Evolutionary conservation across 2,329 filamentous ascomycete species (phyloP).

Genomic region (Alternaria rosae): DNA sequence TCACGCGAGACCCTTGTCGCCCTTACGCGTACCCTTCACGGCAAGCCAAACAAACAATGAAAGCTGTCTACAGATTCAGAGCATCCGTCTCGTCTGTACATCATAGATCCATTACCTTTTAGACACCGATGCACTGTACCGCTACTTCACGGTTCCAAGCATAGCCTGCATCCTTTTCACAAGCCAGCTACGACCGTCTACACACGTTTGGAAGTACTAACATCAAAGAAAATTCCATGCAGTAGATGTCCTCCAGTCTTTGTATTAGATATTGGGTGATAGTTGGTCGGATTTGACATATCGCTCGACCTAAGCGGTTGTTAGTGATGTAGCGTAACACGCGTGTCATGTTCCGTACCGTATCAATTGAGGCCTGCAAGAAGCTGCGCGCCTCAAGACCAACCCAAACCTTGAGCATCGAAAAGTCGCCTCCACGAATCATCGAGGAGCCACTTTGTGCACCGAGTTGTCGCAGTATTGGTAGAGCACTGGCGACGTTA

Average conservation of each 20-base stretch:
- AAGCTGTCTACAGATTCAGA: not conserved
- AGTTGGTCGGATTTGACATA: conserved; percentile 92
- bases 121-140: not conserved
- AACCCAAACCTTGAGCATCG: conserved; percentile 89
- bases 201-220: not conserved
- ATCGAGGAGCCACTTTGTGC: conserved; percentile 72
- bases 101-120: not conserved
- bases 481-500: conserved; percentile 70
- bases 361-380: conserved; percentile 87
- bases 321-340: conserved; percentile 8
- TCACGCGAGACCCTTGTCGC: conserved; percentile 7
- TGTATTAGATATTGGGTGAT: conserved; percentile 77
- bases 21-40: not conserved
- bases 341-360: conserved; percentile 63
- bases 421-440: conserved; percentile 58
- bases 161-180: not conserved
- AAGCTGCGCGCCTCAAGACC: conserved; percentile 88
- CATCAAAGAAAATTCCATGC: not conserved
- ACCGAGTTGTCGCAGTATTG: conserved; percentile 87
- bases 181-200: not conserved
- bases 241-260: not conserved
- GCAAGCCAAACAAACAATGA: not conserved
- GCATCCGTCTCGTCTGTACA: not conserved
- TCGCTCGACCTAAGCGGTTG: conserved; percentile 70
- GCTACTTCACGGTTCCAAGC: not conserved